Evolutionary conservation across 805 yeast genomes (phyloP).

Genomic region (Yarrowia phangngaensis): DNA sequence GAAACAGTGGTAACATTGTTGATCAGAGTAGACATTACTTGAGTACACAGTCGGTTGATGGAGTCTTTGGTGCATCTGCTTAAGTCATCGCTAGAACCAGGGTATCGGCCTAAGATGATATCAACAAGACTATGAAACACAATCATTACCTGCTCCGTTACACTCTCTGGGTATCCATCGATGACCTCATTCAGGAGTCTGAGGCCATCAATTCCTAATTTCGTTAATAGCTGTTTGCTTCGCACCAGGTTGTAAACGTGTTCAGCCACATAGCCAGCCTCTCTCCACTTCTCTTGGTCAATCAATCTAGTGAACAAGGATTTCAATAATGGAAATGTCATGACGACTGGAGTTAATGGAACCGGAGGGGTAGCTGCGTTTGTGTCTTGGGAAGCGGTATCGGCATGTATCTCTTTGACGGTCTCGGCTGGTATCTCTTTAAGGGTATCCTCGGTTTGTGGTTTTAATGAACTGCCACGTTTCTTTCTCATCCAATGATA

Average conservation of each 20-base stretch:
- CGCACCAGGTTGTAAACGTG: constrained; percentile 21
- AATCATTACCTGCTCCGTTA: constrained; percentile 1
- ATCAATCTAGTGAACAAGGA: constrained; percentile 12
- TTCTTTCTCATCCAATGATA: constrained; percentile 5
- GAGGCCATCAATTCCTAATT: constrained; percentile 12
- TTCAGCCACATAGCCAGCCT: constrained; percentile 10
- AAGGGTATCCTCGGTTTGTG: too few species aligned
- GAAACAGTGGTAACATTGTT: constrained; percentile 4
- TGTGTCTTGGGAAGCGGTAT: neutral
- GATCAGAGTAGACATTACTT: constrained; percentile 13
- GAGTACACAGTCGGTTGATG: constrained; percentile 3
- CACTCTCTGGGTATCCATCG: constrained; percentile 19
- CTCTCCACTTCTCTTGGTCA: constrained; percentile 14
- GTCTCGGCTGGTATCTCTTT: constrained; percentile 3
- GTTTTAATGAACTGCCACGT: neutral
- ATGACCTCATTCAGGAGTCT: constrained; percentile 13
- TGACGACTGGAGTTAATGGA: too few species aligned
- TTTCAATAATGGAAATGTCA: constrained; percentile 2
- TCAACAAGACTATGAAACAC: constrained; percentile 9
- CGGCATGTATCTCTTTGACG: neutral
- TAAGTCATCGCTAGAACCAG: constrained; percentile 1
- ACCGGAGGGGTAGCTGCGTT: neutral
- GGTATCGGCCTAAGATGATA: constrained; percentile 5
- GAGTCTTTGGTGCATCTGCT: too few species aligned
- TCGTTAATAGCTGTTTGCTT: constrained; percentile 9